Evolutionary conservation across 2,329 filamentous ascomycete species (phyloP), one percentile per base, ranked within the genome.

Genomic region (Trichoderma breve): DNA sequence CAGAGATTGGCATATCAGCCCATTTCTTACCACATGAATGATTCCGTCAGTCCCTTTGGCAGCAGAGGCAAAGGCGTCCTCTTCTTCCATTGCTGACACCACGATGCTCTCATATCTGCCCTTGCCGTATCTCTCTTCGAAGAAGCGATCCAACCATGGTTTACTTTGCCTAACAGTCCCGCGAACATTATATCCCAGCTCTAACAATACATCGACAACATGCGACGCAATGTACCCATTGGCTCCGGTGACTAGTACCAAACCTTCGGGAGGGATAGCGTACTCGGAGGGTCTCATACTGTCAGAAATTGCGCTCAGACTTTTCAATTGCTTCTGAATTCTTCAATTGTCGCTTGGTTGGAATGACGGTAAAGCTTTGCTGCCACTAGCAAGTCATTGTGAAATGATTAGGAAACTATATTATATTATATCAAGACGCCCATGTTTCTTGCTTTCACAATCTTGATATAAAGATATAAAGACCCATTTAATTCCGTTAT

Each of bases 181-280:
- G 28, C 83, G 81, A 12, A 86, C 84, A 12, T 77, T 77, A 73
- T 81, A 85, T 12, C 84, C 83, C 0, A 74, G 72, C 1, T 73
- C 60, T 3, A 85, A 77, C 5, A 84, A 76, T 64, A 82, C 76
- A 57, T 81, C 76, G 14, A 79, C 80, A n/a, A 83, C 75, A 47
- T 85, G 79, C 2, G 80, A 80, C 28, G 74, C 83, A 32, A 85
- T 78, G 73, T 80, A 81, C 6, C 83, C 83, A 68, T 81, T 84
- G 36, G 75, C 78, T 8, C 82, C 83, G 1, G 82, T 84, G 18
- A 85, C 77, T 4, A 85, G 77, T 18, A 85, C 75, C 0, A 76
- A 76, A 0, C 81, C 81, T 32, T 53, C 66, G 1, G 5, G n/a
- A 1, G 66, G 53, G 24, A 69, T 51, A 30, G 61, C 18, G 36